Evolutionary conservation across 495 filamentous ascomycete species (phyloP).

Genomic region (Amniculicola lignicola): DNA sequence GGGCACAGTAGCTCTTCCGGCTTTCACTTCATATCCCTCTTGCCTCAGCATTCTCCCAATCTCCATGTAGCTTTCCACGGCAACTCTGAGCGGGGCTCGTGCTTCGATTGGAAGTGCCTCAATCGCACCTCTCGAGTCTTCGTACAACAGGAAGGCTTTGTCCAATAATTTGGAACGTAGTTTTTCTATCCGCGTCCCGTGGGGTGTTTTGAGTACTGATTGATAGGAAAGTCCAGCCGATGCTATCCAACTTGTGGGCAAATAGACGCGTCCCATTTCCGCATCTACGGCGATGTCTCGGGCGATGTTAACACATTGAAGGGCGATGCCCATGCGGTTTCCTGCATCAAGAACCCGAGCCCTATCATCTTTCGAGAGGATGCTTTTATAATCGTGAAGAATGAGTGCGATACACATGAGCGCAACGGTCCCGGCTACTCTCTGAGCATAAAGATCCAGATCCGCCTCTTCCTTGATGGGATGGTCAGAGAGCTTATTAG

Average conservation of each 20-base stretch:
- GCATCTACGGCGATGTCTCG: conserved; percentile 65
- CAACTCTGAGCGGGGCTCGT: conserved; percentile 59
- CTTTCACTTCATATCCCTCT: conserved; percentile 47
- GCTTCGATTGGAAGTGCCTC: conserved; percentile 54
- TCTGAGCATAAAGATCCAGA: conserved; percentile 55
- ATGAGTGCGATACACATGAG: conserved; percentile 62
- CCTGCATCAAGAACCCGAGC: conserved; percentile 46
- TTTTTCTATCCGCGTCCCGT: conserved; percentile 41
- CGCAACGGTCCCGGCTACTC: conserved; percentile 67
- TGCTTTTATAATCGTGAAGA: conserved; percentile 49
- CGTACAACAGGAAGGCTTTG: conserved; percentile 55
- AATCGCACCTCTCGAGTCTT: conserved; percentile 50
- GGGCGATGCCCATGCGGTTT: conserved; percentile 60
- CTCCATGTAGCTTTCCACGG: conserved; percentile 71
- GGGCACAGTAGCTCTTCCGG: conserved; percentile 58
- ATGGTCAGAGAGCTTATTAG: conserved; percentile 31
- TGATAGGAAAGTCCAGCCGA: conserved; percentile 52
- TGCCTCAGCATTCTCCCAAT: conserved; percentile 59
- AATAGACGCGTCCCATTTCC: conserved; percentile 57
- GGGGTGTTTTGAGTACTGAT: conserved; percentile 51
- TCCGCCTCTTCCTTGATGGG: conserved; percentile 56
- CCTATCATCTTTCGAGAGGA: conserved; percentile 25
- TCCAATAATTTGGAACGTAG: conserved; percentile 54
- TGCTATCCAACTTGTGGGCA: conserved; percentile 60
- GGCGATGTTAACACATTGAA: conserved; percentile 70